These are phyloP conservation scores for Diospyros kaki DNA, from an alignment of 148 eudicot species.

Conservation along the genomic window DNA sequence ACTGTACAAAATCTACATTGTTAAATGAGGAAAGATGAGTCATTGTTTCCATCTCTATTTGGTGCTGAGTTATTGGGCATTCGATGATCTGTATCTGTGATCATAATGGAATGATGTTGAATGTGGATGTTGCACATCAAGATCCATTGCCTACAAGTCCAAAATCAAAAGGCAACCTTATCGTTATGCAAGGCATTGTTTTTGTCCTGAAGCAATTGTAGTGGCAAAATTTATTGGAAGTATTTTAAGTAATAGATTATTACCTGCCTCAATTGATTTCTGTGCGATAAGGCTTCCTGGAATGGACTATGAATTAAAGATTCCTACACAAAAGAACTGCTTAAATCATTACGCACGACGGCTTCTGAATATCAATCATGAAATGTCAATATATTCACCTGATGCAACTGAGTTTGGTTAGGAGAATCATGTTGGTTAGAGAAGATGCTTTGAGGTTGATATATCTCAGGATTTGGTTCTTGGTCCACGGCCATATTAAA, in stretches of 20 bases:
- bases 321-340: constrained; percentile 5
- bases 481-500: constrained; percentile 15
- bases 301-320: constrained; percentile 15
- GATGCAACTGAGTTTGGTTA: constrained; percentile 16
- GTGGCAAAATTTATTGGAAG: neutral
- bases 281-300: constrained; percentile 12
- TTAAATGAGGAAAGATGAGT: neutral
- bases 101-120: constrained; percentile 18
- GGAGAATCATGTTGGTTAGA: constrained; percentile 17
- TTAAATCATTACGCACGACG: constrained; percentile 1
- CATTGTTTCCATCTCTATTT: constrained; percentile 3
- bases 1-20: neutral
- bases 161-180: constrained; percentile 4
- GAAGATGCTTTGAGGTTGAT: constrained; percentile 19
- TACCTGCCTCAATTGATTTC: constrained; percentile 21
- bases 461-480: constrained; percentile 3
- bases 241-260: neutral
- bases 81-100: constrained; percentile 21
- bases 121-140: constrained; percentile 17
- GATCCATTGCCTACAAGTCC: constrained; percentile 24
- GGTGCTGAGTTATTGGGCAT: constrained; percentile 6
- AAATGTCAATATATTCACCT: constrained; percentile 3
- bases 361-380: too few species aligned
- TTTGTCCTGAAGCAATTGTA: neutral
- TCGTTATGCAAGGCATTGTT: neutral